A percentile compares a stretch with the other conserved stretches of the same genome.
Evolutionary conservation across 2,329 filamentous ascomycete species (phyloP).

Genomic region (Coleophoma crateriformis): DNA sequence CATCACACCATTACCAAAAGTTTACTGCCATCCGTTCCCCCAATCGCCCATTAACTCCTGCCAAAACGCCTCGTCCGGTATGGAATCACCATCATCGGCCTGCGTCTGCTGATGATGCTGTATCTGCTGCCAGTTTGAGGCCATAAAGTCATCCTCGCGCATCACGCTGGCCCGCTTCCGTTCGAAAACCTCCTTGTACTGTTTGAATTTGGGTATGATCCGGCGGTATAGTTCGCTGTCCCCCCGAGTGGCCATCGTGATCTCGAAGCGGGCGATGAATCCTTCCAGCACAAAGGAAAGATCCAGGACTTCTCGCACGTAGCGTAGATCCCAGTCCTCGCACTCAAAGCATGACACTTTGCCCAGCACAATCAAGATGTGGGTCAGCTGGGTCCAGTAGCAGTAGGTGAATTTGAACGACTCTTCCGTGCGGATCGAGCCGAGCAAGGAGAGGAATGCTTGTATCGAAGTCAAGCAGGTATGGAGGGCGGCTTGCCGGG

Average conservation of each 20-base stretch:
- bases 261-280: conserved; percentile 1
- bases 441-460: background rate
- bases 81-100: background rate
- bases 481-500: conserved; percentile 1
- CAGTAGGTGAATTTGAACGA: conserved; percentile 1
- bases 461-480: conserved; percentile 1
- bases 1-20: too few relatives aligned
- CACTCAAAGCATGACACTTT: conserved; percentile 3
- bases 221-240: background rate
- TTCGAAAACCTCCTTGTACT: conserved; percentile 1
- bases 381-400: conserved; percentile 1
- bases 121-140: background rate
- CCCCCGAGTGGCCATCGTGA: background rate
- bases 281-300: conserved; percentile 2
- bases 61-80: conserved; percentile 3
- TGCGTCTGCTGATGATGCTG: background rate
- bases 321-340: conserved; percentile 1
- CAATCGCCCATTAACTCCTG: conserved; percentile 2
- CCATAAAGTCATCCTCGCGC: background rate
- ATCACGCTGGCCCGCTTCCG: background rate
- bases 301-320: conserved; percentile 2
- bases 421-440: background rate
- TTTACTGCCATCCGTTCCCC: background rate
- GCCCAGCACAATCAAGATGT: background rate
- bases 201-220: background rate